Evolutionary conservation across 345 rosid species (phyloP), one percentile per base, ranked within the genome.

Genomic region (Leavenworthia alabamica): DNA sequence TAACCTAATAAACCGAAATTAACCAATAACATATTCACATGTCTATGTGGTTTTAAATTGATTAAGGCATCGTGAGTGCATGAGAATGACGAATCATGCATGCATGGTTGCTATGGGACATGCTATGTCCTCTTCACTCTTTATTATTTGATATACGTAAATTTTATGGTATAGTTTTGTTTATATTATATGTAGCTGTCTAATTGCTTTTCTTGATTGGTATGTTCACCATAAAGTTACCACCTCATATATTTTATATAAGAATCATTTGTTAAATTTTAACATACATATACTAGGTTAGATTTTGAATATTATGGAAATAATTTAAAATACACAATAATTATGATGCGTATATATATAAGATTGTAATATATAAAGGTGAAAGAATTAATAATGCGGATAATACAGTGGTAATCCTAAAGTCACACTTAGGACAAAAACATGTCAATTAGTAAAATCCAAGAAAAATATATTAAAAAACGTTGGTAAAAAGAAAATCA

Each of bases 71-170:
- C 10, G 51, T 24, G 60, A 60, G 61, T 46, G 51, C 32, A 37
- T 55, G 68, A 70, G 74, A 55, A 55, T 19, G 70, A 63, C 64
- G 39, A 71, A 14, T 71, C 75, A 20, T 60, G 55, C 67, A 26
- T 71, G 75, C 56, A 70, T 54, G 37, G 68, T 36, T 61, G 49
- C 62, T 60, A 54, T 52, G 73, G 49, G 54, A 39, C 69, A 56
- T 22, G 14, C 23, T 62, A 46, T 62, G 59, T 36, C 8, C 57
- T n/a, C 56, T 59, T 12, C 46, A 32, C 35, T 27, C 14, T 50
- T 44, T 50, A 23, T 41, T 49, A 68, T 50, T 31, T 8, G 11
- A 15, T 37, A 46, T 20, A 62, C 56, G 54, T 19, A 53, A 40
- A n/a, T 29, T 42, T 42, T 54, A 48, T 70, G 32, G 28, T 59